Evolutionary conservation across 83 land plant species (phyloP).

Genomic region (Picea abies): DNA sequence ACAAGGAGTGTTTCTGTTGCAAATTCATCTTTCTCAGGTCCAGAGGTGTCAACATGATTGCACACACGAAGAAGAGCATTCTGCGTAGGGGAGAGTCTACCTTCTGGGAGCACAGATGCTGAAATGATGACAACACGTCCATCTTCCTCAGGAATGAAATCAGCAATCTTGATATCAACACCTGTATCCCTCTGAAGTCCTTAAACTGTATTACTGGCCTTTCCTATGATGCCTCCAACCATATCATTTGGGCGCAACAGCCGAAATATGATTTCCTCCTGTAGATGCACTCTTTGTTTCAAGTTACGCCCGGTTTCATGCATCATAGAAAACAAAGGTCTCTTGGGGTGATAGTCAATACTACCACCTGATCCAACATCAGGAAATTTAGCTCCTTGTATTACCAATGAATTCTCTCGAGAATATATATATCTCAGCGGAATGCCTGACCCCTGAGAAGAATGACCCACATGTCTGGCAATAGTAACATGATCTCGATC

Average conservation of each 20-base stretch:
- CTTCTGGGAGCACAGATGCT: conserved; percentile 30
- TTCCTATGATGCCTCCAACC: conserved; percentile 86
- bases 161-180: conserved; percentile 61
- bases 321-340: conserved; percentile 4
- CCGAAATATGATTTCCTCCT: conserved; percentile 63
- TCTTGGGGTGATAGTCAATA: conserved; percentile 28
- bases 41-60: conserved; percentile 41
- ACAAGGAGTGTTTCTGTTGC: conserved; percentile 56
- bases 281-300: conserved; percentile 2
- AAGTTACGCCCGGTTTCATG: conserved; percentile 19
- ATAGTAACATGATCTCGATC: conserved; percentile 20
- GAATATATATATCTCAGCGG: conserved; percentile 9
- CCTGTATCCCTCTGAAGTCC: conserved; percentile 70
- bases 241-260: conserved; percentile 69
- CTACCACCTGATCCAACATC: conserved; percentile 9
- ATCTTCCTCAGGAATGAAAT: conserved; percentile 3
- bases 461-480: conserved; percentile 18
- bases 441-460: neutral
- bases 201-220: conserved; percentile 65
- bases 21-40: conserved; percentile 30
- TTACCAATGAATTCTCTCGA: conserved; percentile 12
- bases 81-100: conserved; percentile 63
- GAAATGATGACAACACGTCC: no score
- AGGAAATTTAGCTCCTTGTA: conserved; percentile 16
- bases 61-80: conserved; percentile 69